phyloP scores from a whole-genome alignment of 345 rosid genomes.

The Lepidium sativum region DNA sequence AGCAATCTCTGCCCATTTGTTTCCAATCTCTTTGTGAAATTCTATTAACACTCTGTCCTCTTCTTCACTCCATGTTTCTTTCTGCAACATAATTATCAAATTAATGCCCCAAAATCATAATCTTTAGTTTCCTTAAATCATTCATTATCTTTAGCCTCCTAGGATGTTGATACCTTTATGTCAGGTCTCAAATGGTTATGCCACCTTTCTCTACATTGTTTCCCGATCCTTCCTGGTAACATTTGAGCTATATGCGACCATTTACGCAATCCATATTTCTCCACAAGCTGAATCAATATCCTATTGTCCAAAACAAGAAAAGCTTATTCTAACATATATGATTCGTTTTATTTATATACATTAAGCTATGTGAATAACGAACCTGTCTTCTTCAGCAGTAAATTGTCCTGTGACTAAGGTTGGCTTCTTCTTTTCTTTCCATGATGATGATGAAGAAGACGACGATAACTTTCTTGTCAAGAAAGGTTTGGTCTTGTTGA shows the following conservation, averaged over 20 bases:
- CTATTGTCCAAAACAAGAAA: slow-evolving; percentile 31
- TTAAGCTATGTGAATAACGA: neutral
- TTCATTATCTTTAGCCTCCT: neutral
- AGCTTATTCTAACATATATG: neutral
- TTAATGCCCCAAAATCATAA: neutral
- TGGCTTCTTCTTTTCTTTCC: slow-evolving; percentile 47
- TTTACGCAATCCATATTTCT: slow-evolving; percentile 43
- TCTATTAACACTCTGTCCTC: slow-evolving; percentile 73
- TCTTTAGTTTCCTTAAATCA: no score
- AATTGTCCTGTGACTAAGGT: slow-evolving; percentile 85
- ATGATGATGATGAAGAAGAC: slow-evolving; percentile 19
- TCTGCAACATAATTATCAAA: slow-evolving; percentile 31
- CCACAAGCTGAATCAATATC: slow-evolving; percentile 40
- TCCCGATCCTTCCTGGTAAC: slow-evolving; percentile 60
- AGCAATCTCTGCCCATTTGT: slow-evolving; percentile 98
- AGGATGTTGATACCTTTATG: slow-evolving; percentile 56
- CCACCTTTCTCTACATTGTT: slow-evolving; percentile 93
- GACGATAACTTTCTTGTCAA: slow-evolving; percentile 30
- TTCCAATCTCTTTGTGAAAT: slow-evolving; percentile 78
- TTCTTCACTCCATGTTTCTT: slow-evolving; percentile 86
- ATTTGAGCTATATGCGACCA: slow-evolving; percentile 66
- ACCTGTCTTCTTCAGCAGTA: slow-evolving; percentile 90
- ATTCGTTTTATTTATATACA: neutral
- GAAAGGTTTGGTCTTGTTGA: slow-evolving; percentile 29
- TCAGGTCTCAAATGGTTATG: slow-evolving; percentile 78